phyloP scores from a whole-genome alignment of 768 basidiomycete genomes.

The Mycena maculata region DNA sequence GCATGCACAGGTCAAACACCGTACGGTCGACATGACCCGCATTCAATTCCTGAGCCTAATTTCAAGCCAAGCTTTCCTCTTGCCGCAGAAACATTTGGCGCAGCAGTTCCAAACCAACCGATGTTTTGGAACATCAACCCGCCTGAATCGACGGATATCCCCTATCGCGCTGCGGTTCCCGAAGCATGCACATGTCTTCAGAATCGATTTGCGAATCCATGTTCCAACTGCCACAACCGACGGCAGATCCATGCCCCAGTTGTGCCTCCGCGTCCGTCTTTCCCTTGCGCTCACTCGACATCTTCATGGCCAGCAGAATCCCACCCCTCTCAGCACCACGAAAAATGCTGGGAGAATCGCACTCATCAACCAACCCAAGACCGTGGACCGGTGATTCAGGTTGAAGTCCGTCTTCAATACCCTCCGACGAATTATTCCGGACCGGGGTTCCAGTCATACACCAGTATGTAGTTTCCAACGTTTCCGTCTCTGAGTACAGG shows the following conservation, averaged over 20 bases:
- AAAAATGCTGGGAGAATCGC: background rate
- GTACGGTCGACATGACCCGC: too few species aligned
- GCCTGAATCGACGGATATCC: background rate
- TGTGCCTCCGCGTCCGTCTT: background rate
- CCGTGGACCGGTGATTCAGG: background rate
- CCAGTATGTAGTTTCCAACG: background rate
- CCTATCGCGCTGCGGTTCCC: background rate
- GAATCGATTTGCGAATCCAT: background rate
- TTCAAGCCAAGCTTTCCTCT: background rate
- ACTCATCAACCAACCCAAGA: background rate
- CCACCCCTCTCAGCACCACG: too few species aligned
- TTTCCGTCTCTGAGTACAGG: background rate
- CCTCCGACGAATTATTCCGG: background rate
- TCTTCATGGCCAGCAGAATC: background rate
- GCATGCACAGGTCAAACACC: too few species aligned
- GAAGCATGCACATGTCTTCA: background rate
- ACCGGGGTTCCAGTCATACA: background rate
- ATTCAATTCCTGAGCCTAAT: background rate
- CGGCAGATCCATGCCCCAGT: background rate
- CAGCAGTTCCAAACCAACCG: background rate
- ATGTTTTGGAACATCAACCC: conserved; percentile 5
- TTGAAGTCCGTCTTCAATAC: conserved; percentile 1
- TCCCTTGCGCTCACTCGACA: background rate
- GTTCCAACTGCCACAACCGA: background rate
- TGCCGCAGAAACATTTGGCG: background rate